phyloP scores from a whole-genome alignment of 2,329 filamentous ascomycete genomes.

The Pestalotiopsis sp. region DNA sequence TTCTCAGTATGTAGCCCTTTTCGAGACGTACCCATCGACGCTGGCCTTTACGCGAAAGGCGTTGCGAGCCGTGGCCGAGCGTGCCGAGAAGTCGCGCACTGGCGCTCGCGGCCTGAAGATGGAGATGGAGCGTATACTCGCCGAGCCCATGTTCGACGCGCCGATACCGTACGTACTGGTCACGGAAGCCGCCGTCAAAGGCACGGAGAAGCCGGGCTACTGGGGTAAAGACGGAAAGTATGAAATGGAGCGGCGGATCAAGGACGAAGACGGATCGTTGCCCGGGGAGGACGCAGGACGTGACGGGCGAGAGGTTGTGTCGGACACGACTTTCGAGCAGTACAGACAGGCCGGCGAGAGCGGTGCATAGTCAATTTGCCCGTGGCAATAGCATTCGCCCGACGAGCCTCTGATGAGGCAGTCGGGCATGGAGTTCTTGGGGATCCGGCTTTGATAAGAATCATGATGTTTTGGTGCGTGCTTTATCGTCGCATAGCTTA shows the following conservation, averaged over 20 bases:
- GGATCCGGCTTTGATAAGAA: neutral
- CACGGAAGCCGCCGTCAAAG: conserved; percentile 67
- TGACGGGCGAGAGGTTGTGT: conserved; percentile 18
- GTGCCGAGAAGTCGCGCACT: conserved; percentile 62
- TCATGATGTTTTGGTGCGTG: neutral
- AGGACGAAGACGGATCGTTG: conserved; percentile 56
- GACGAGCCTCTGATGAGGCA: too few relatives aligned
- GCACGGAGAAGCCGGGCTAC: conserved; percentile 58
- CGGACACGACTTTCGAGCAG: conserved; percentile 21
- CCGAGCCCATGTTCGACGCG: conserved; percentile 79
- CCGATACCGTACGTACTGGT: conserved; percentile 76
- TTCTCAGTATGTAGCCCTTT: conserved; percentile 85
- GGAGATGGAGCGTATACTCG: conserved; percentile 76
- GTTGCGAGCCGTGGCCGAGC: conserved; percentile 75
- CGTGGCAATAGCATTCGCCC: neutral
- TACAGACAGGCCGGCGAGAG: conserved; percentile 34
- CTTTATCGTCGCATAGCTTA: neutral
- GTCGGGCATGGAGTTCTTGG: neutral
- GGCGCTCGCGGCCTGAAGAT: conserved; percentile 79
- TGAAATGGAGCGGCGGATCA: conserved; percentile 67
- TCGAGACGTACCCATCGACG: conserved; percentile 76
- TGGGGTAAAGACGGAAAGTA: conserved; percentile 71
- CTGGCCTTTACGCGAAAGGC: conserved; percentile 82
- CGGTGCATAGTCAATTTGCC: conserved; percentile 21
- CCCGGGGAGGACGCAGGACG: conserved; percentile 14